These are phyloP conservation scores for Diaporthe nobilis DNA, from an alignment of 2,329 filamentous ascomycete species.

Conservation along the genomic window DNA sequence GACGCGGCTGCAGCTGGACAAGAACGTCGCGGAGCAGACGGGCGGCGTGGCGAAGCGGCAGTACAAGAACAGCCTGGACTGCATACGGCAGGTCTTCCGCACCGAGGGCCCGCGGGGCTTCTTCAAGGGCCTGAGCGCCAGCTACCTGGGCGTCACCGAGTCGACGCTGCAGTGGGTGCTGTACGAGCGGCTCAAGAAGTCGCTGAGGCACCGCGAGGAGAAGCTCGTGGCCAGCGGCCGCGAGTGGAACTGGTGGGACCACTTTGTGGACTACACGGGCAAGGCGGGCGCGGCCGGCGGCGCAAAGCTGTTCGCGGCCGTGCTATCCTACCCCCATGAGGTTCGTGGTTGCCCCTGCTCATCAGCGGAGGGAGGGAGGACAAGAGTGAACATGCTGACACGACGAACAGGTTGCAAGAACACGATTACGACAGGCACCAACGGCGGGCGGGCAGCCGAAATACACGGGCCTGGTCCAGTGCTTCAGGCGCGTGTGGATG, in stretches of 20 bases:
- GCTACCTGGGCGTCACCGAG: conserved; percentile 91
- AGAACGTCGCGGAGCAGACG: conserved; percentile 77
- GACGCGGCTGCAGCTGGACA: conserved; percentile 92
- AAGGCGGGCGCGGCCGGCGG: conserved; percentile 84
- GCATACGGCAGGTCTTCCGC: conserved; percentile 83
- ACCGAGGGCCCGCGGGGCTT: conserved; percentile 86
- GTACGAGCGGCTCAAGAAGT: conserved; percentile 91
- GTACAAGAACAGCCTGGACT: conserved; percentile 92
- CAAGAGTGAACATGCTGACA: not conserved
- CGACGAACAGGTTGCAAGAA: conserved; percentile 77
- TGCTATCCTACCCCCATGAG: conserved; percentile 94
- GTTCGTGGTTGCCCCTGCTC: conserved; percentile 58
- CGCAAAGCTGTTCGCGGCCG: conserved; percentile 87
- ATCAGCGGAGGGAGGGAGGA: too few species aligned
- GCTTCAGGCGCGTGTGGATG: conserved; percentile 88
- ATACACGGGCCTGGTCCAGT: conserved; percentile 90
- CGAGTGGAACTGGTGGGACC: conserved; percentile 79
- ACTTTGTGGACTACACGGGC: conserved; percentile 82
- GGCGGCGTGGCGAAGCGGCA: conserved; percentile 70
- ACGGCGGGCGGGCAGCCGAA: conserved; percentile 79
- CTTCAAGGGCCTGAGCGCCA: conserved; percentile 92
- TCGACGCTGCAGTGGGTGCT: conserved; percentile 93
- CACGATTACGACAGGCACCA: conserved; percentile 88
- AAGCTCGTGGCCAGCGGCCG: conserved; percentile 70
- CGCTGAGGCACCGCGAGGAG: conserved; percentile 76